A percentile compares a stretch with the other conserved stretches of the same genome.
These are phyloP conservation scores for Vitellaria paradoxa DNA, from an alignment of 179 eudicot genomes.

Conservation along the genomic window DNA sequence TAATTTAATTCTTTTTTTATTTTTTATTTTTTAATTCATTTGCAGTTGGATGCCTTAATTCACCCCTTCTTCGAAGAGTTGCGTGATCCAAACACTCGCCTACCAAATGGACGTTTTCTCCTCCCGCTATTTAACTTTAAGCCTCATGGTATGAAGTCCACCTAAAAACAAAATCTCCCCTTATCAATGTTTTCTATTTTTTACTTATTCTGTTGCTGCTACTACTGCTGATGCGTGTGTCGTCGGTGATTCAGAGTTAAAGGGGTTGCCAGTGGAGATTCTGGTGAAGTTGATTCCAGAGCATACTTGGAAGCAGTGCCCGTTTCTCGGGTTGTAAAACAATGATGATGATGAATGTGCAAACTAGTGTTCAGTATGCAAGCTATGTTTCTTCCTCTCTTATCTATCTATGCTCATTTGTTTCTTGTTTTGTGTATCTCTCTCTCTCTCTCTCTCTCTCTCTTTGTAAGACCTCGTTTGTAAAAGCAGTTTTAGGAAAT, in stretches of 20 bases:
- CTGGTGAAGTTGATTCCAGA: slow-evolving; percentile 49
- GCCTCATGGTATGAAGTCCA: slow-evolving; percentile 41
- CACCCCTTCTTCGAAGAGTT: slow-evolving; percentile 52
- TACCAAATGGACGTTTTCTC: slow-evolving; percentile 28
- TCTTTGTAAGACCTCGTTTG: slow-evolving; percentile 11
- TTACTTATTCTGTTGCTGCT: no score
- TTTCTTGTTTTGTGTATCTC: background rate
- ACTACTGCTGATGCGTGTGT: background rate
- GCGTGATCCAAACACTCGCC: slow-evolving; percentile 38
- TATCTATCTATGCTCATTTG: background rate
- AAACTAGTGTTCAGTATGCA: background rate
- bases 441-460: background rate
- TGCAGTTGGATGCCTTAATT: slow-evolving; percentile 17
- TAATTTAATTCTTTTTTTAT: slow-evolving; percentile 6
- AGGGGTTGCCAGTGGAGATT: slow-evolving; percentile 41
- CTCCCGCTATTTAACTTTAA: slow-evolving; percentile 55
- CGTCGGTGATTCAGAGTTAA: slow-evolving; percentile 34
- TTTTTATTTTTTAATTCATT: slow-evolving; percentile 39
- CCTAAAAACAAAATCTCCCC: background rate
- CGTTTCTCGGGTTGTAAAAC: slow-evolving; percentile 33
- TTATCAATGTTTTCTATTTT: no score
- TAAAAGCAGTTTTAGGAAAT: slow-evolving; percentile 11
- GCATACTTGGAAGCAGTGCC: slow-evolving; percentile 53
- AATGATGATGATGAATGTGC: no score
- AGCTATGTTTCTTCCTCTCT: background rate